phyloP scores from a whole-genome alignment of 768 basidiomycete genomes.

The Suillus plorans region DNA sequence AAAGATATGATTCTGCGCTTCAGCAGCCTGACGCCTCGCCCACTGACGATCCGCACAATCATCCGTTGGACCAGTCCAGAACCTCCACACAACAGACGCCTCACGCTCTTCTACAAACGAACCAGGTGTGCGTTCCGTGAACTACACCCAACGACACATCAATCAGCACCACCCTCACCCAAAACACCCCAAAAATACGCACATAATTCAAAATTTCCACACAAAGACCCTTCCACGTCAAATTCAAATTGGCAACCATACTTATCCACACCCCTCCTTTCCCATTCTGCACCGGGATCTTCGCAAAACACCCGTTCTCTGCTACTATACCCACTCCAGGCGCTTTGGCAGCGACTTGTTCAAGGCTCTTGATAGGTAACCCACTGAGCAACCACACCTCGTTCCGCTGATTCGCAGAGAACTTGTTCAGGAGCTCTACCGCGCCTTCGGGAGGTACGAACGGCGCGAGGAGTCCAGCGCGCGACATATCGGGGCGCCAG shows the following conservation, averaged over 20 bases:
- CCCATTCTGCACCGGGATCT: constrained; percentile 34
- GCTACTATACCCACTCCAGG: constrained; percentile 81
- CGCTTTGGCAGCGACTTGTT: constrained; percentile 56
- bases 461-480: constrained; percentile 40
- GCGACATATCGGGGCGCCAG: constrained; percentile 62
- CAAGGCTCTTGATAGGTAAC: constrained; percentile 61
- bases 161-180: neutral
- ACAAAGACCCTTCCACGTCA: constrained; percentile 80
- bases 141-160: constrained; percentile 42
- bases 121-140: constrained; percentile 85
- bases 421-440: constrained; percentile 50
- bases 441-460: constrained; percentile 39
- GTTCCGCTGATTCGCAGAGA: constrained; percentile 65
- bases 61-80: constrained; percentile 59
- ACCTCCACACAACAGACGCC: constrained; percentile 83
- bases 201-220: constrained; percentile 85
- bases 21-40: constrained; percentile 85
- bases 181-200: constrained; percentile 27
- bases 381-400: constrained; percentile 86
- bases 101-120: constrained; percentile 83
- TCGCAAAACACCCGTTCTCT: constrained; percentile 88
- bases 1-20: constrained; percentile 91
- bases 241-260: constrained; percentile 75
- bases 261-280: constrained; percentile 58
- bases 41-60: constrained; percentile 66